phyloP scores from a whole-genome alignment of 495 filamentous ascomycete genomes.

The Glarea lozoyensis region DNA sequence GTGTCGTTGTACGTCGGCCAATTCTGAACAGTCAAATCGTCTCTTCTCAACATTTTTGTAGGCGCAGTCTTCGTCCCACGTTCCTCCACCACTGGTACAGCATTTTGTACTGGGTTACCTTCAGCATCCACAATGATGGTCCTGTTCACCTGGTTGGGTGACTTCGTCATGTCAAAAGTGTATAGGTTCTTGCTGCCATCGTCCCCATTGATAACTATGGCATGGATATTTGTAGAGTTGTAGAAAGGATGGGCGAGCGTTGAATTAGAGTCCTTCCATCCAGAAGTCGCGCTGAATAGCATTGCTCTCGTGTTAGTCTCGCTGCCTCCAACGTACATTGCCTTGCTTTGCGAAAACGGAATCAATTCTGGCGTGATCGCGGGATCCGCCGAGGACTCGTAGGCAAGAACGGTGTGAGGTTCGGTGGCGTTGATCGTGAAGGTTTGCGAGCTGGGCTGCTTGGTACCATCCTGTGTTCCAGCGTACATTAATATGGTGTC shows the following conservation, averaged over 20 bases:
- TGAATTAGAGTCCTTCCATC: conserved; percentile 58
- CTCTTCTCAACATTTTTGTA: conserved; percentile 18
- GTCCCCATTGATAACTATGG: conserved; percentile 54
- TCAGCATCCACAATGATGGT: conserved; percentile 41
- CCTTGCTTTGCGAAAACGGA: conserved; percentile 63
- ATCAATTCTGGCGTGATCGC: conserved; percentile 62
- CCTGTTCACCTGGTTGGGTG: conserved; percentile 69
- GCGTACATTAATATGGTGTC: conserved; percentile 74
- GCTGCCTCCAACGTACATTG: conserved; percentile 69
- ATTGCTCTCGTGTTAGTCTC: conserved; percentile 56
- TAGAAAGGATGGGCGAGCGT: conserved; percentile 49
- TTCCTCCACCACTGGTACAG: conserved; percentile 2
- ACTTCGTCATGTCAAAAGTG: conserved; percentile 64
- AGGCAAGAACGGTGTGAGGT: conserved; percentile 50
- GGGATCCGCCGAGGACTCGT: conserved; percentile 48
- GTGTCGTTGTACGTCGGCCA: conserved; percentile 76
- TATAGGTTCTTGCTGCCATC: conserved; percentile 81
- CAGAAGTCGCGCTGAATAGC: conserved; percentile 43
- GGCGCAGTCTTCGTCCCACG: conserved; percentile 2
- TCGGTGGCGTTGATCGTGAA: conserved; percentile 57
- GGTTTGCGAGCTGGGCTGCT: conserved; percentile 56
- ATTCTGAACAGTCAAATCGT: conserved; percentile 34
- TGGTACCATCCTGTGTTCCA: conserved; percentile 52
- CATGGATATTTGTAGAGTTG: conserved; percentile 40
- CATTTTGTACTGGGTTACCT: conserved; percentile 32